phyloP scores from a whole-genome alignment of 2,329 filamentous ascomycete genomes.

The Rasamsonia emersonii region DNA sequence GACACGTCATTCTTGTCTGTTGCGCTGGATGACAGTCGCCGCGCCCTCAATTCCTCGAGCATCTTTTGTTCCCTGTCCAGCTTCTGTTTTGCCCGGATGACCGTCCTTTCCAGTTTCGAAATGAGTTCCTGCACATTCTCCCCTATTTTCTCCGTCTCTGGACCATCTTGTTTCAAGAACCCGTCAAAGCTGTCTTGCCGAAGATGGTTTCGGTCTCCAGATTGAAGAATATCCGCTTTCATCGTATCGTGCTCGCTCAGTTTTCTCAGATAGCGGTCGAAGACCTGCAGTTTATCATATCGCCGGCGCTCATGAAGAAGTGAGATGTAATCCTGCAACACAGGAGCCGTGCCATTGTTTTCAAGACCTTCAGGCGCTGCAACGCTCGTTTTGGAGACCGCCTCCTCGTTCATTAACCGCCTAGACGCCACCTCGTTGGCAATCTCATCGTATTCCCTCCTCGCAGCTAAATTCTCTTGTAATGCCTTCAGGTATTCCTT shows the following conservation, averaged over 20 bases:
- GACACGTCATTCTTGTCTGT: constrained; percentile 4
- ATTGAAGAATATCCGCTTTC: too few species aligned
- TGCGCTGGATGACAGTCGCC: constrained; percentile 10
- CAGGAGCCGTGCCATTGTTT: constrained; percentile 13
- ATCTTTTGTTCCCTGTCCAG: constrained; percentile 28
- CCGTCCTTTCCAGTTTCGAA: constrained; percentile 30
- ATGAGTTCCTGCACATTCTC: constrained; percentile 24
- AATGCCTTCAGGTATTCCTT: constrained; percentile 39
- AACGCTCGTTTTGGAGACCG: constrained; percentile 12
- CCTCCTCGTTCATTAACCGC: constrained; percentile 15
- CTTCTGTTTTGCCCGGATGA: constrained; percentile 28
- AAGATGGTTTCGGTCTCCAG: constrained; percentile 9
- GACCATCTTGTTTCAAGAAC: constrained; percentile 6
- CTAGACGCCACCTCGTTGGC: constrained; percentile 24
- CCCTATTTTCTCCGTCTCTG: constrained; percentile 7
- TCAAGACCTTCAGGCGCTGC: constrained; percentile 9
- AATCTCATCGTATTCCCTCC: constrained; percentile 27
- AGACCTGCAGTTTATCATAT: constrained; percentile 38
- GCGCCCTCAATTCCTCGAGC: constrained; percentile 23
- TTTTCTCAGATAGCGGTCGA: constrained; percentile 38
- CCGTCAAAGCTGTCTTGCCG: constrained; percentile 12
- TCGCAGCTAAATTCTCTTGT: constrained; percentile 33
- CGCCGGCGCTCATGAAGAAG: constrained; percentile 39
- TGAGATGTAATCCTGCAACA: constrained; percentile 32
- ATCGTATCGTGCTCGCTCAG: constrained; percentile 26